phyloP scores from a whole-genome alignment of 768 basidiomycete genomes.

The Mycena crocata region DNA sequence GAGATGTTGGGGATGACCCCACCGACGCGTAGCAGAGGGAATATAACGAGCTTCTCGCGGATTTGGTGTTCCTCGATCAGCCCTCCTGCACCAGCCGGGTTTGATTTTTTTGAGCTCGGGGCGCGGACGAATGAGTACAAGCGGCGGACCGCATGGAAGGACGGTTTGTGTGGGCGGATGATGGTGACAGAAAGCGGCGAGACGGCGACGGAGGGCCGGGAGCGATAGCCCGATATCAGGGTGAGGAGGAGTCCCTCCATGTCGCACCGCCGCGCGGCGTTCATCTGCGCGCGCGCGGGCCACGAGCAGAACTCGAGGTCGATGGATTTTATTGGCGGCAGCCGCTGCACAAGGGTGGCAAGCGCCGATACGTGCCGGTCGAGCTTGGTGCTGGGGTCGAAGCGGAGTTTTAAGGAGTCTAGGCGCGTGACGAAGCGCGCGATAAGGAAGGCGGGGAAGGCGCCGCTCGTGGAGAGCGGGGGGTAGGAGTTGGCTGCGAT shows the following conservation, averaged over 20 bases:
- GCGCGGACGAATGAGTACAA: neutral
- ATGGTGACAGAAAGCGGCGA: conserved; percentile 2
- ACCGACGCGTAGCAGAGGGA: neutral
- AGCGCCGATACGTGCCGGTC: conserved; percentile 4
- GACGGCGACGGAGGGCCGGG: neutral
- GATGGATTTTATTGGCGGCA: conserved; percentile 1
- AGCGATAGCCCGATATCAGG: neutral
- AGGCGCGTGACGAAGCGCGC: conserved; percentile 16
- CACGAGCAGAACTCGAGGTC: neutral
- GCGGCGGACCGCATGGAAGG: neutral
- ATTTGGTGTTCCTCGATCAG: neutral
- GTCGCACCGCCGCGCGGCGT: neutral
- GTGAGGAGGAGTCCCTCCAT: neutral
- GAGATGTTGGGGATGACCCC: conserved; percentile 8
- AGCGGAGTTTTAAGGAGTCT: neutral
- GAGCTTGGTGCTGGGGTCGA: neutral
- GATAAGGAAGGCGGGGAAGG: conserved; percentile 14
- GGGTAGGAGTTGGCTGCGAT: conserved; percentile 1
- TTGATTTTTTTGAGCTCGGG: neutral
- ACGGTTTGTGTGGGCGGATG: conserved; percentile 10
- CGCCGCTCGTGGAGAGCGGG: neutral
- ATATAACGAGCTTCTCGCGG: neutral
- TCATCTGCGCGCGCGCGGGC: neutral
- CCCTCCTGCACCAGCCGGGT: neutral
- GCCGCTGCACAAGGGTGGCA: neutral